phyloP scores from a whole-genome alignment of 805 yeast species.

The Metschnikowia similis region DNA sequence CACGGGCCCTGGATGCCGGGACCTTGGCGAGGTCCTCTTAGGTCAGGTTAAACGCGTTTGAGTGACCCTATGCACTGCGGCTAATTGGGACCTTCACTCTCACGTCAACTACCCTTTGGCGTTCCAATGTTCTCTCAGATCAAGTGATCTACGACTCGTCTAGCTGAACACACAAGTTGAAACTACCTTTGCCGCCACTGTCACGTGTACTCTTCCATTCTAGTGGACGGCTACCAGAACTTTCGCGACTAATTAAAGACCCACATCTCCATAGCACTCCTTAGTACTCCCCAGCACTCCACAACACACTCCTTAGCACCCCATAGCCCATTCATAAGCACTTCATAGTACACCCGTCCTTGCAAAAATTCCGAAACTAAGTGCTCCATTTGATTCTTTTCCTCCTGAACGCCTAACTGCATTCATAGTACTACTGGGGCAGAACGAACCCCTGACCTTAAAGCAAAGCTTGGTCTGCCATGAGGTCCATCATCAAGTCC shows the following conservation, averaged over 20 bases:
- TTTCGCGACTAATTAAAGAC: background rate
- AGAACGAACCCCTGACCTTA: no score
- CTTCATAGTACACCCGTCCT: no score
- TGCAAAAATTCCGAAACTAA: no score
- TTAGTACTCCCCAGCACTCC: background rate
- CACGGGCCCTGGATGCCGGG: no score
- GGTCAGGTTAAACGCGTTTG: background rate
- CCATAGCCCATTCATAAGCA: no score
- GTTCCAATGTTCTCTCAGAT: background rate
- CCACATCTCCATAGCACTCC: background rate
- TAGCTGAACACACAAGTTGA: background rate
- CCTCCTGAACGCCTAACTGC: no score
- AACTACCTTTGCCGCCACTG: background rate
- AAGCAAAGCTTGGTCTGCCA: background rate
- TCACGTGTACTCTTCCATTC: background rate
- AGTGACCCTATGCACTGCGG: background rate
- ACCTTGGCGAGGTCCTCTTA: background rate
- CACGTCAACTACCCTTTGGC: background rate
- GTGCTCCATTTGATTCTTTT: no score
- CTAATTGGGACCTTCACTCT: background rate
- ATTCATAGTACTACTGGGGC: no score
- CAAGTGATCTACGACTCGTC: background rate
- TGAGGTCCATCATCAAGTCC: conserved; percentile 18
- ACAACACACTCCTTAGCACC: background rate
- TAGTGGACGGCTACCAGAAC: background rate